Evolutionary conservation across 2,329 filamentous ascomycete species (phyloP).

Genomic region (Colletotrichum sp.): DNA sequence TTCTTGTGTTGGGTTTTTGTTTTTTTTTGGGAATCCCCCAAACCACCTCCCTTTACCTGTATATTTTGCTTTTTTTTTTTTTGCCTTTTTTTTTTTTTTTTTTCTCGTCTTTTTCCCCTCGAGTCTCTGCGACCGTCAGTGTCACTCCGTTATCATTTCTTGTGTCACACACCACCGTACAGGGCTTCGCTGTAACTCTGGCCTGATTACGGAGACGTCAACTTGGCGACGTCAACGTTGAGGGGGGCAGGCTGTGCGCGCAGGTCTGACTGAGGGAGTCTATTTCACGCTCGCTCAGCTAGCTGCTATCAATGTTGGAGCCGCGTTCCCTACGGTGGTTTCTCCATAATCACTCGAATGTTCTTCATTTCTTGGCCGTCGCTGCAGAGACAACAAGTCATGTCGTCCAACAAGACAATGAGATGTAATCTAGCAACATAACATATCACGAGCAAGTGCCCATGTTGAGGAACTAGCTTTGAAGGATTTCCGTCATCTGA

Average conservation of each 20-base stretch:
- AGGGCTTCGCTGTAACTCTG: neutral
- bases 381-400: neutral
- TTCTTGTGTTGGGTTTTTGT: too few species aligned
- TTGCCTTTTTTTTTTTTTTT: neutral
- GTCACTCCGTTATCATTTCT: conserved; percentile 21
- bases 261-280: neutral
- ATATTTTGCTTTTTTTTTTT: neutral
- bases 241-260: neutral
- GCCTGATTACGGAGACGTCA: neutral
- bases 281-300: neutral
- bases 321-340: neutral
- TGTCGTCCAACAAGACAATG: neutral
- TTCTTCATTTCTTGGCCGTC: neutral
- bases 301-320: neutral
- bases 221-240: neutral
- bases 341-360: neutral
- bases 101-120: neutral
- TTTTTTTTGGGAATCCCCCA: too few species aligned
- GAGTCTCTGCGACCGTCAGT: conserved; percentile 5
- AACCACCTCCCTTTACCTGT: too few species aligned
- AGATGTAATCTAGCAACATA: neutral
- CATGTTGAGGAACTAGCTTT: neutral
- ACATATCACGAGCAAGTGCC: neutral
- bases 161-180: neutral
- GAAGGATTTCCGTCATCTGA: neutral